Conservation (phyloP, 495 filamentous ascomycete genomes). For the Podospora pseudoanserina region DNA sequence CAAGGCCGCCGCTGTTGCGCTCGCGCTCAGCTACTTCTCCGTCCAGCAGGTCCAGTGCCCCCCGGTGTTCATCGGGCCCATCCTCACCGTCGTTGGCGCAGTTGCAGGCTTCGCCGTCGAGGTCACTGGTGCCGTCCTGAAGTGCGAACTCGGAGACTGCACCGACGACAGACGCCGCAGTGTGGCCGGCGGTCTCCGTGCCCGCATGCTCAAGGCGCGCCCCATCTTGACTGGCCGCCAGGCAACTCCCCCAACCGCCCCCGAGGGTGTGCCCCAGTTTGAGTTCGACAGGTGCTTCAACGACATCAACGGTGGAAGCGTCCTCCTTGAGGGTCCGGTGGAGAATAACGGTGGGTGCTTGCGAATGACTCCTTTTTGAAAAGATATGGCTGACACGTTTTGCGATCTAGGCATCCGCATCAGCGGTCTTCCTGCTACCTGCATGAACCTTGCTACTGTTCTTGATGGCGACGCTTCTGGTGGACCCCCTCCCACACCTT, state of each 20-base stretch:
- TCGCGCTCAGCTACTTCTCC: neutral
- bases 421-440: neutral
- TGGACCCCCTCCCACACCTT: neutral
- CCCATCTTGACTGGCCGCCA: neutral
- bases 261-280: neutral
- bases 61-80: neutral
- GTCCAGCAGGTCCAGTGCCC: conserved; percentile 7
- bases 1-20: neutral
- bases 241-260: neutral
- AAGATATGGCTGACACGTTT: neutral
- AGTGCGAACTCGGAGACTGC: neutral
- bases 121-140: neutral
- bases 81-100: neutral
- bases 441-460: conserved; percentile 3
- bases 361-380: neutral
- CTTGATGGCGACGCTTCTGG: neutral
- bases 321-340: neutral
- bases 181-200: neutral
- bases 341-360: neutral
- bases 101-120: neutral
- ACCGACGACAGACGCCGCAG: neutral
- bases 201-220: neutral
- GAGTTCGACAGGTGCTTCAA: conserved; percentile 5
- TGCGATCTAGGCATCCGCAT: neutral
- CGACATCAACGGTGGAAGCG: neutral